These are phyloP conservation scores for Chrysoporthe puriensis DNA, from an alignment of 2,329 filamentous ascomycete species.

Conservation along the genomic window DNA sequence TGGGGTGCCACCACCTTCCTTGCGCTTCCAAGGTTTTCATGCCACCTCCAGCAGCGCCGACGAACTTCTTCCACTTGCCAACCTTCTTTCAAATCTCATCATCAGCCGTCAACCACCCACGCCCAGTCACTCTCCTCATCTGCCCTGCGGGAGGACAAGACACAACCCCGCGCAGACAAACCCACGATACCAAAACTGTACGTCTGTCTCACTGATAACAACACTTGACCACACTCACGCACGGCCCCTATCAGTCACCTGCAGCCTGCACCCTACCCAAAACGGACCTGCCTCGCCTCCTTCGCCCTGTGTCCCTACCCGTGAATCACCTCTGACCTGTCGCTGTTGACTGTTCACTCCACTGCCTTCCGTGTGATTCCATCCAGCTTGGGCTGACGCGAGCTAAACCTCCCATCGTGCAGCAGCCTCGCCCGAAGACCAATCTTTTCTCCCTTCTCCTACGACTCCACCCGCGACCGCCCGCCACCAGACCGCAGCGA, in stretches of 20 bases:
- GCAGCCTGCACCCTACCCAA: constrained; percentile 7
- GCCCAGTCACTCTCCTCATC: not conserved
- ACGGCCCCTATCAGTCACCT: constrained; percentile 8
- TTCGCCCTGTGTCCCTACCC: not conserved
- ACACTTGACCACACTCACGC: not conserved
- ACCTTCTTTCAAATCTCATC: constrained; percentile 11
- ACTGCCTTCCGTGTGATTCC: constrained; percentile 8
- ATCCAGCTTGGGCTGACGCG: constrained; percentile 3
- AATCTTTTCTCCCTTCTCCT: constrained; percentile 6
- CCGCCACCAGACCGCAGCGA: constrained; percentile 1
- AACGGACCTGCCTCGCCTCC: constrained; percentile 7
- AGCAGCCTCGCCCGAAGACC: not conserved
- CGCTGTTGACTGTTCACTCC: constrained; percentile 3
- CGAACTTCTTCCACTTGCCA: constrained; percentile 13
- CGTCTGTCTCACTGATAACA: constrained; percentile 9
- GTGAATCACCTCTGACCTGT: constrained; percentile 3
- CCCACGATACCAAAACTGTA: constrained; percentile 14
- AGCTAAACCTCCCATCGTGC: not conserved
- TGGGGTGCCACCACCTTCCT: constrained; percentile 3
- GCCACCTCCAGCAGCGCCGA: constrained; percentile 7
- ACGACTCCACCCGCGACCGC: constrained; percentile 1
- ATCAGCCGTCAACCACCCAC: not conserved
- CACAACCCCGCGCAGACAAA: not conserved
- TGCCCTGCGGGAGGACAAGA: no score
- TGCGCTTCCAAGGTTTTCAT: constrained; percentile 15